Conservation (phyloP, 2,329 filamentous ascomycete genomes). For the Penicillium sp. region DNA sequence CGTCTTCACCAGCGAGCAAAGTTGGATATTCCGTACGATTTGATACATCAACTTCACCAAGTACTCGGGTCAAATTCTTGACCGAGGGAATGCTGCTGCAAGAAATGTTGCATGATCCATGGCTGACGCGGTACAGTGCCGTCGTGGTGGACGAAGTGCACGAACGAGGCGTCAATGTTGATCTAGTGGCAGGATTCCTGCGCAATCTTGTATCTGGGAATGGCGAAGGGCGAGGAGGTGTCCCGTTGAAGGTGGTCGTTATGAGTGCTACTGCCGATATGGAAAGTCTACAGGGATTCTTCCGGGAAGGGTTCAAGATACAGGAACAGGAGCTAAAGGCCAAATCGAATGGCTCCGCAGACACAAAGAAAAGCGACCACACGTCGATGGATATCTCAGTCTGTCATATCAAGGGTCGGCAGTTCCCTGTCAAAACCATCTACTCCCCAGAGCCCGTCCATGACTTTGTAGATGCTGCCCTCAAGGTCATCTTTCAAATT, state of each 20-base stretch:
- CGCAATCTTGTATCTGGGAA: conserved; percentile 65
- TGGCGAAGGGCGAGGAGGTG: conserved; percentile 63
- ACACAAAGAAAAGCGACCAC: conserved; percentile 30
- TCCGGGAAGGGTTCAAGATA: conserved; percentile 45
- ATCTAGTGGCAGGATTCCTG: conserved; percentile 83
- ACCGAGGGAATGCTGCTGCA: conserved; percentile 96
- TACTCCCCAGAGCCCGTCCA: conserved; percentile 72
- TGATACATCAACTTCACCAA: conserved; percentile 77
- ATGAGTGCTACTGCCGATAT: conserved; percentile 98
- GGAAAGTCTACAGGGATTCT: conserved; percentile 73
- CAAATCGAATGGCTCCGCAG: conserved; percentile 7
- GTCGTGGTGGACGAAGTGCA: conserved; percentile 96
- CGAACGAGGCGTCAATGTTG: conserved; percentile 91
- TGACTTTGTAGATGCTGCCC: conserved; percentile 76
- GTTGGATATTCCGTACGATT: conserved; percentile 96
- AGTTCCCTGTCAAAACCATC: conserved; percentile 75
- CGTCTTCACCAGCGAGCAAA: conserved; percentile 56
- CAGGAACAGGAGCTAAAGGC: conserved; percentile 12
- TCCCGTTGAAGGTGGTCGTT: conserved; percentile 80
- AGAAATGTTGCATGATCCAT: conserved; percentile 82
- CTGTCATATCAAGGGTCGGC: conserved; percentile 77
- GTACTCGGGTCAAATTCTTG: conserved; percentile 85
- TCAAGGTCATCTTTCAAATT: conserved; percentile 80
- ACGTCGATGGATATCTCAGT: conserved; percentile 52
- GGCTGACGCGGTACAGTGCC: conserved; percentile 79